phyloP scores from a whole-genome alignment of 169 alveolate species.

The Plasmodium knowlesi region DNA sequence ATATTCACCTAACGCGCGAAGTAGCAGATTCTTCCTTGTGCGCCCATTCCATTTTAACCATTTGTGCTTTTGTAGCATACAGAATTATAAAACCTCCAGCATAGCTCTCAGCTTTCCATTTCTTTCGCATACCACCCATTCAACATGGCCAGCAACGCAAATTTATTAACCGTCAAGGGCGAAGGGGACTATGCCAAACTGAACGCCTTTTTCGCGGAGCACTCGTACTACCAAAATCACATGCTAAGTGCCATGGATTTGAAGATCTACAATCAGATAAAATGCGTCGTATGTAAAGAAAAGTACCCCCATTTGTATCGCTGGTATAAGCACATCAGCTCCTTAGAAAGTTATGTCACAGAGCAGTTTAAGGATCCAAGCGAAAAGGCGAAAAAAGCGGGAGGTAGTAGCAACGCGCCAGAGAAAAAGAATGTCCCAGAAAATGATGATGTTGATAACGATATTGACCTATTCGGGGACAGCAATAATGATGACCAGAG shows the following conservation, averaged over 20 bases:
- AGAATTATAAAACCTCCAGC: neutral
- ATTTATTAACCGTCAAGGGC: constrained; percentile 52
- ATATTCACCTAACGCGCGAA: neutral
- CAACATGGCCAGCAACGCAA: constrained; percentile 52
- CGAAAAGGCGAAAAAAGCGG: constrained; percentile 16
- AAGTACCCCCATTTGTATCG: constrained; percentile 69
- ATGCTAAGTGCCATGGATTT: constrained; percentile 37
- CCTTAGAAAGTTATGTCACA: constrained; percentile 14
- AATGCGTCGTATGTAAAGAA: constrained; percentile 16
- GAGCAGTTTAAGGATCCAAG: constrained; percentile 19
- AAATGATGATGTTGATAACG: constrained; percentile 74
- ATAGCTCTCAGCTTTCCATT: neutral
- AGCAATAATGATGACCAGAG: constrained; percentile 80
- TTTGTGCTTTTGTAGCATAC: neutral
- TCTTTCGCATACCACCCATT: neutral
- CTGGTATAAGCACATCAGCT: constrained; percentile 63
- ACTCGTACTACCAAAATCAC: constrained; percentile 56
- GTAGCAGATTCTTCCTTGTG: neutral
- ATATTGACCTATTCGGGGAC: constrained; percentile 80
- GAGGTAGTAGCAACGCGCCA: constrained; percentile 6
- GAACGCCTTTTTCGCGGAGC: constrained; percentile 29
- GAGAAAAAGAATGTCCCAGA: neutral
- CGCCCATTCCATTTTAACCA: neutral
- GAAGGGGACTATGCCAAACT: constrained; percentile 50
- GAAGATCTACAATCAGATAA: constrained; percentile 55